Evolutionary conservation across 2,329 filamentous ascomycete genomes (phyloP), one percentile per base, ranked within the genome.

Genomic region (Claviceps pazoutovae): DNA sequence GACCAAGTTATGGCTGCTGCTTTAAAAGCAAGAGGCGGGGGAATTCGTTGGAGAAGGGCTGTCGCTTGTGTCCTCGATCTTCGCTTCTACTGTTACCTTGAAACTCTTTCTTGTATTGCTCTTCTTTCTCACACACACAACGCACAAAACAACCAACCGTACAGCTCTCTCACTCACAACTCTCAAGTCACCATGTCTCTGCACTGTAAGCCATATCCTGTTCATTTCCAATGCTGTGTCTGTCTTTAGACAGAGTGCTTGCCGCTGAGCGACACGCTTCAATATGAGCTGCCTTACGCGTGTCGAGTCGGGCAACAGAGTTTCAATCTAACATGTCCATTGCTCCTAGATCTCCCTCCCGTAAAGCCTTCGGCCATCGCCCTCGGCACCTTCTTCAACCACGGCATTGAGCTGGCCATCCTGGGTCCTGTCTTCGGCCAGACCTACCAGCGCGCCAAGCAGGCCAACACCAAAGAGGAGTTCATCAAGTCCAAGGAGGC

Each of bases 311-410:
- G 17, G 9, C 41, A 23, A 16, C 26, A 46, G 9, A 19, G 13
- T n/a, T 13, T 23, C 5, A 17, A 21, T 45, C 21, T 52, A 39
- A 46, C 51, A 42, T 41, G 45, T 26, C 47, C 48, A 14, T 17
- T 34, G 17, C 34, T 9, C 8, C n/a, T 54, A 80, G 76, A 80
- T 65, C 74, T 82, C 37, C 78, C 78, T 58, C 68, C 90, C 60
- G 93, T 98, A 66, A 97, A 96, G 84, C 93, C 93, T 62, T 96
- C 90, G 66, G 91, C 93, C 64, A 95, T 98, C 66, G 93, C 91
- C 65, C 82, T 97, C 65, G 93, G 93, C 73, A 93, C 90, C 57
- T 74, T 89, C 70, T 98, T 96, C 83, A 96, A 86, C 79, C 91
- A 98, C 74, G 83, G 84, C 63, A 78, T 88, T 63, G 93, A 93